Evolutionary conservation across 1,139 yeast species (phyloP), one percentile per base, ranked within the genome.

Genomic region (Saccharomycopsis phalli): DNA sequence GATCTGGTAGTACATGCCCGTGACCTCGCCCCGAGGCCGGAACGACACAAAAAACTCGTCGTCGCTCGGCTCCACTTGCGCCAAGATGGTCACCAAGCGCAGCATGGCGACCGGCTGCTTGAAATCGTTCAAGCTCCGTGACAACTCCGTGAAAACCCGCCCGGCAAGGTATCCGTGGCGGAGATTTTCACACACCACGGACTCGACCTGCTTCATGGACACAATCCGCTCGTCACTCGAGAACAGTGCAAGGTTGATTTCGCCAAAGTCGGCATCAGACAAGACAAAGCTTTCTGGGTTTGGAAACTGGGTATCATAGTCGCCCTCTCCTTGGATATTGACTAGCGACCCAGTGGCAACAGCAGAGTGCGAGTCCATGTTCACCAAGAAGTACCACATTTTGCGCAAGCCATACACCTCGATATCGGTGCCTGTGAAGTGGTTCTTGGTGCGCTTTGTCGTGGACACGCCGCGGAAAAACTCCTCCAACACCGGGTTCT

Each of bases 231-330:
- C 37, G 6, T 25, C 30, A 6, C 8, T n/a, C 11, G 26, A 21
- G 4, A 27, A 16, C 37, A 36, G 28, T 17, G 13, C 36, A 4
- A 30, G 13, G 17, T 30, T 30, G 32, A 33, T 33, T 14, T 11
- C 7, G 14, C 36, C 27, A 33, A 18, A 33, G 17, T 25, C 37
- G n/a, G 23, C 20, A 8, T 35, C 2, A 10, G 38, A 31, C 18
- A 17, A 17, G 18, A 23, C 27, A 20, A 21, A 38, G 20, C 10
- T 21, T 4, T 30, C 33, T 5, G 33, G 33, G 13, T 21, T 21
- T 2, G 46, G 46, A 20, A 42, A 36, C 26, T 32, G 18, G 23
- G 40, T 39, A 17, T 42, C 44, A 20, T 42, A 42, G 17, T 33
- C 34, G 14, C 36, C 42, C 4, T 39, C 46, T 8, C 31, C 26